Percentiles rank a stretch among this genome's conserved stretches.
Conservation (phyloP, 2,329 filamentous ascomycete genomes). For the Aspergillus hiratsukae region DNA sequence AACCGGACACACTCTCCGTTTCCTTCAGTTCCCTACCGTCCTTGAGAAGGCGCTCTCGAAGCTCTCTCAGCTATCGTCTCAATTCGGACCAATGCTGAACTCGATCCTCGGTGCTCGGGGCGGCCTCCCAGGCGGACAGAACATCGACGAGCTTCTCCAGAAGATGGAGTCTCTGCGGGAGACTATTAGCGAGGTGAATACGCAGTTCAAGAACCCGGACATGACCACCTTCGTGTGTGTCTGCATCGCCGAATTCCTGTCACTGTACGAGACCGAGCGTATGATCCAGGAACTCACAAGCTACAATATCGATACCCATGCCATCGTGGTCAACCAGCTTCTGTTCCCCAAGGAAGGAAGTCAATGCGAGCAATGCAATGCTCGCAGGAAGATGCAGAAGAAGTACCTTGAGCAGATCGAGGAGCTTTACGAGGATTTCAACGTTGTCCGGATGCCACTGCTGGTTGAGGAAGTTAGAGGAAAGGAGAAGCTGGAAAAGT, state of each 20-base stretch:
- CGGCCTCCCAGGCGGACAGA: conserved; percentile 84
- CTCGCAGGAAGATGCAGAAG: conserved; percentile 95
- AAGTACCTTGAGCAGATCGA: conserved; percentile 99
- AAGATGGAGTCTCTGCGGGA: conserved; percentile 91
- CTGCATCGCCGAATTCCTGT: conserved; percentile 95
- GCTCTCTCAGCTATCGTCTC: conserved; percentile 84
- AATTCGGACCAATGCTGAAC: conserved; percentile 95
- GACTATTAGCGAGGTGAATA: conserved; percentile 93
- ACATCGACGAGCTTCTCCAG: conserved; percentile 82
- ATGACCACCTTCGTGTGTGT: conserved; percentile 97
- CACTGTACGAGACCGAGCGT: conserved; percentile 95
- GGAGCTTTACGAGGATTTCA: conserved; percentile 98
- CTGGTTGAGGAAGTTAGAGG: conserved; percentile 93
- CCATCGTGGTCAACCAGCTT: conserved; percentile 97
- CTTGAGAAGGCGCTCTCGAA: conserved; percentile 99
- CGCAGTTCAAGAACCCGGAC: conserved; percentile 95
- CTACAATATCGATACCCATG: conserved; percentile 93
- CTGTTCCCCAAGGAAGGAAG: conserved; percentile 84
- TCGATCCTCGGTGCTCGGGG: conserved; percentile 77
- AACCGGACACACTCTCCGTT: conserved; percentile 95
- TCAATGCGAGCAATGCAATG: conserved; percentile 91
- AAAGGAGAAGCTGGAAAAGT: conserved; percentile 88
- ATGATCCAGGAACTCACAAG: conserved; percentile 97
- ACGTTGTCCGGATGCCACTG: conserved; percentile 97
- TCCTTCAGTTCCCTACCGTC: conserved; percentile 96